Evolutionary conservation across 2,329 filamentous ascomycete genomes (phyloP), one percentile per base, ranked within the genome.

Genomic region (Chaetomium sp.): DNA sequence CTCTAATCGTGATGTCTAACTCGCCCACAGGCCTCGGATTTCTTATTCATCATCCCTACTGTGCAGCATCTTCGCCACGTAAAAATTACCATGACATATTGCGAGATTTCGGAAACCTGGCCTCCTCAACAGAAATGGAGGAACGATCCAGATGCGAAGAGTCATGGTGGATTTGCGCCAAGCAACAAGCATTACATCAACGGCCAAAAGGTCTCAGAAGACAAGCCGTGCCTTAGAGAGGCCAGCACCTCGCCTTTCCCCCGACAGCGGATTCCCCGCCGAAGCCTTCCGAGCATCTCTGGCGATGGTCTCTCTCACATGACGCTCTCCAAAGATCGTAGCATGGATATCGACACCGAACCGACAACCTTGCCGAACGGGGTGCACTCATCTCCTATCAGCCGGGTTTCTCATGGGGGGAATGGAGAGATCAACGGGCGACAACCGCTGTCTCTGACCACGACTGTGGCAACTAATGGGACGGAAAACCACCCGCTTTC

Each of bases 141-240:
- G 65, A 71, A 74, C 53, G 82, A 86, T 61, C 79, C 81, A 1
- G 79, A 79, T 55, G 74, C 74, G 0, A 73, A 74, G 53, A 75
- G 74, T n/a, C 76, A 73, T 56, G 70, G 76, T 44, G 74, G 74
- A 3, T 83, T 81, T 64, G 78, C 79, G 4, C 83, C 83, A 1
- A 72, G 78, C 56, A 75, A 74, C 61, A 83, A 80, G 64, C 79
- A 82, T 64, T 86, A 79, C 61, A 61, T 82, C 61, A 79, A 84
- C 63, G 84, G 83, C 36, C 61, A 70, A 7, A 66, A 82, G 36
- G 71, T 81, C 9, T 72, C 72, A 38, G 81, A 85, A 63, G 76
- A 79, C 34, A 70, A 72, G 55, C 76, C 79, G 0, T 72, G 72
- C 35, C 66, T 71, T 33, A 72, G 74, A 52, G 70, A 73, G 45